Conservation (phyloP, 164 flowering plant species). For the Vitis rotundifolia region DNA sequence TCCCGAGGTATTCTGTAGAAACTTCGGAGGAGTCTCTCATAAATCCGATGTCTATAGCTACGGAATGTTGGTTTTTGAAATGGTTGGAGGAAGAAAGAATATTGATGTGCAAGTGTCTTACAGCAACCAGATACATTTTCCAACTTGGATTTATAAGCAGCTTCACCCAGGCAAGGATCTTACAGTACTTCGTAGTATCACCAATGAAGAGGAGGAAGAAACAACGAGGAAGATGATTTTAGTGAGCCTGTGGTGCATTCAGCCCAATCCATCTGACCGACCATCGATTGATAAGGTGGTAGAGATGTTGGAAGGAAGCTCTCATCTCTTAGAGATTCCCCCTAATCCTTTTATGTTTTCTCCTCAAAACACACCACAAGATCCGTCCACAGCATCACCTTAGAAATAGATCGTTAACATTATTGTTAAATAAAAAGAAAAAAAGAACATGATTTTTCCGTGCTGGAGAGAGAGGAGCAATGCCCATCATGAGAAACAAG, state of each 20-base stretch:
- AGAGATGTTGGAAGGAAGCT: constrained; percentile 27
- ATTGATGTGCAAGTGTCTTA: not conserved
- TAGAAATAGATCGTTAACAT: too few relatives aligned
- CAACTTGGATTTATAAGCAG: constrained; percentile 17
- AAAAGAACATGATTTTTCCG: too few relatives aligned
- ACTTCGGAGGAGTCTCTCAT: constrained; percentile 22
- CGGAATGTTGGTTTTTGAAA: constrained; percentile 34
- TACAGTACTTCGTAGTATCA: not conserved
- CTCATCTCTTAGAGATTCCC: constrained; percentile 21
- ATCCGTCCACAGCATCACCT: not conserved
- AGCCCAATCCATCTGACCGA: constrained; percentile 19
- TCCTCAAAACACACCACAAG: not conserved
- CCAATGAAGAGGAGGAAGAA: constrained; percentile 13
- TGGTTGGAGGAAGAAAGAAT: constrained; percentile 25
- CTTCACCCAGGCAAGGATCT: constrained; percentile 9
- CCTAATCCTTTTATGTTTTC: constrained; percentile 16
- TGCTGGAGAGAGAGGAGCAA: too few relatives aligned
- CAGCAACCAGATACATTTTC: constrained; percentile 24
- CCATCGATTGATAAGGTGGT: constrained; percentile 29
- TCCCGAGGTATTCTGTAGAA: constrained; percentile 24
- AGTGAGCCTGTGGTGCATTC: constrained; percentile 36
- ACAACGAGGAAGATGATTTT: constrained; percentile 21
- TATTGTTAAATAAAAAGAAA: too few relatives aligned
- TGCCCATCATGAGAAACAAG: too few relatives aligned
- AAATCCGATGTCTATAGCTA: constrained; percentile 35